A percentile compares a stretch with the other conserved stretches of the same genome.
These are phyloP conservation scores for Diaporthe caulivora DNA, from an alignment of 2,329 filamentous ascomycete species.

Conservation along the genomic window DNA sequence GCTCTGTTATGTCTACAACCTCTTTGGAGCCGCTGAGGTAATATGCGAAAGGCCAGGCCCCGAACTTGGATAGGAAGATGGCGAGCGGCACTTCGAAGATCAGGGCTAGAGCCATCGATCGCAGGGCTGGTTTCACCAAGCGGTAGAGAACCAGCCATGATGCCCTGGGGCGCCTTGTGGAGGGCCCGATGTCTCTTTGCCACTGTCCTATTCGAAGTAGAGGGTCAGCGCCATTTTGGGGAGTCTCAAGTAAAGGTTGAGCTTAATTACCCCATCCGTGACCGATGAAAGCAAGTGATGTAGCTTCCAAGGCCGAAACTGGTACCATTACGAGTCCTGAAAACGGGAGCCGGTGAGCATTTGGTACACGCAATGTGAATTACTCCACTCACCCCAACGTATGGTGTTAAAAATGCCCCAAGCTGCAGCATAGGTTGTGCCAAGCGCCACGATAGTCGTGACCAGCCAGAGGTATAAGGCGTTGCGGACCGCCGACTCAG, in stretches of 20 bases:
- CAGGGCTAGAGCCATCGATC: not conserved
- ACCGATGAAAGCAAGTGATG: not conserved
- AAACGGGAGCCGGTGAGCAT: not conserved
- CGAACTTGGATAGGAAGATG: not conserved
- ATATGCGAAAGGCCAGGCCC: not conserved
- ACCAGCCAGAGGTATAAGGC: not conserved
- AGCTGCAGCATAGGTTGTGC: not conserved
- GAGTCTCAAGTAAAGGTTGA: not conserved
- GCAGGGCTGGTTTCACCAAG: not conserved
- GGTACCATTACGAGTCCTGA: not conserved
- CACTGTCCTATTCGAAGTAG: not conserved
- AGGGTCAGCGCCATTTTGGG: not conserved
- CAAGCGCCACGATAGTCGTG: not conserved
- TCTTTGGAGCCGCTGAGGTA: not conserved
- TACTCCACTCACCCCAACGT: not conserved
- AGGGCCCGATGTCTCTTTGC: not conserved
- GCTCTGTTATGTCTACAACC: not conserved
- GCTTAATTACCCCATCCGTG: not conserved
- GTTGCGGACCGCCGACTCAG: not conserved
- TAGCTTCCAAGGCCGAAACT: not conserved
- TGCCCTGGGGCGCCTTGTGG: not conserved
- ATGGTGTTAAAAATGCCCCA: not conserved
- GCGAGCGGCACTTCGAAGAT: not conserved
- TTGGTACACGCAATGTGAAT: not conserved
- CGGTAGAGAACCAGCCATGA: not conserved